phyloP scores from a whole-genome alignment of 306 rosid genomes.

The Hippophae tibetana region DNA sequence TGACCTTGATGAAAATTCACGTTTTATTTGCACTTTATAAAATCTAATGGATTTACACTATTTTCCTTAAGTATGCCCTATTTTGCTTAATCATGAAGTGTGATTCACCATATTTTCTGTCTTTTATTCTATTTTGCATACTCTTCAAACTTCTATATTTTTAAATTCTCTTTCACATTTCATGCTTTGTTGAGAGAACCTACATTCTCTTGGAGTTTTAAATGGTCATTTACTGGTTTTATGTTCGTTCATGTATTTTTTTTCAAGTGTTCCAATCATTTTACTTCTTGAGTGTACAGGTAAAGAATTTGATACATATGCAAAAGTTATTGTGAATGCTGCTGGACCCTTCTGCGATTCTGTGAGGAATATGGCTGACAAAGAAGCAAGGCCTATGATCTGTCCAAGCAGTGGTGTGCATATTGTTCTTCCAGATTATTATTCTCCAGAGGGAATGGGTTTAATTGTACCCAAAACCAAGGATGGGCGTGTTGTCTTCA shows the following conservation, averaged over 20 bases:
- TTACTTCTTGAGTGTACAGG: conserved; percentile 35
- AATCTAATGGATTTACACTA: not conserved
- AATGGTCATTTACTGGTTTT: not conserved
- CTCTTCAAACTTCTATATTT: not conserved
- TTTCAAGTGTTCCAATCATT: conserved; percentile 23
- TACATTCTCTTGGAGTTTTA: not conserved
- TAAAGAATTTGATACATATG: conserved; percentile 82
- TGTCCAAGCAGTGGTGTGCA: conserved; percentile 98
- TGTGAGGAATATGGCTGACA: conserved; percentile 70
- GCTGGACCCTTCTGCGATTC: conserved; percentile 96
- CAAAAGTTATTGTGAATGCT: conserved; percentile 92
- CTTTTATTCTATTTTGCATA: not conserved
- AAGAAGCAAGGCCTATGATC: conserved; percentile 58
- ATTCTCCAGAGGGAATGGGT: conserved; percentile 99
- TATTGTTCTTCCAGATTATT: conserved; percentile 90
- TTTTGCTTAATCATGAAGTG: not conserved
- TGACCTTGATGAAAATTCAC: too few species aligned
- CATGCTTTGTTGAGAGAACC: not conserved
- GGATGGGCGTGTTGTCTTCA: conserved; percentile 96
- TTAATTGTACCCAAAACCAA: conserved; percentile 94
- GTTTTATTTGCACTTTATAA: not conserved
- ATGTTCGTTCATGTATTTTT: conserved; percentile 3
- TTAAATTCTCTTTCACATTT: not conserved
- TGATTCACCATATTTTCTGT: too few species aligned
- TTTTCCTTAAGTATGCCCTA: too few species aligned